Conservation (phyloP, 306 rosid genomes). For the Cucumis sativus region DNA sequence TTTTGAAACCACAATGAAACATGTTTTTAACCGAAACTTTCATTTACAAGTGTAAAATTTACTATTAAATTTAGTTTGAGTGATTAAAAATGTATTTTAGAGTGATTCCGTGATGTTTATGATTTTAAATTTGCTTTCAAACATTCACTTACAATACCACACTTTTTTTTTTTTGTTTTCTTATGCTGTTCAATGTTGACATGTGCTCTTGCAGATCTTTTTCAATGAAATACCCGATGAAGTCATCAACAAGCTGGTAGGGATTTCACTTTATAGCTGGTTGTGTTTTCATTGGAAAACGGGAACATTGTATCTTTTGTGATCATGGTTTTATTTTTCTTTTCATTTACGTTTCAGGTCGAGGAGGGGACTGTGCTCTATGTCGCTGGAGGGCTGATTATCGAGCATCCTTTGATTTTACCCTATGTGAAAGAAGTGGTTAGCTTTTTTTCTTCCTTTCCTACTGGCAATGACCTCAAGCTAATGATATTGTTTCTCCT, state of each 20-base stretch:
- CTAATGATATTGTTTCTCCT: neutral
- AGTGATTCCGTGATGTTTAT: too few species aligned
- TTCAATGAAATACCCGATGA: slow-evolving; percentile 86
- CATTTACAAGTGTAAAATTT: too few species aligned
- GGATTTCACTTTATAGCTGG: slow-evolving; percentile 13
- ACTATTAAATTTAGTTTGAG: too few species aligned
- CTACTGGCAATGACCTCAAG: neutral
- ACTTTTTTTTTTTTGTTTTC: neutral
- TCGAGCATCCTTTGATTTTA: slow-evolving; percentile 73
- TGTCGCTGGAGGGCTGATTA: slow-evolving; percentile 89
- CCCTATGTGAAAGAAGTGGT: slow-evolving; percentile 89
- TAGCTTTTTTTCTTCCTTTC: slow-evolving; percentile 24
- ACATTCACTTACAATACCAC: neutral
- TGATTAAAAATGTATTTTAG: too few species aligned
- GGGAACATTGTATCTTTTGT: neutral
- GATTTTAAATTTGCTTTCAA: too few species aligned
- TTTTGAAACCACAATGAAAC: too few species aligned
- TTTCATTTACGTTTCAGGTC: slow-evolving; percentile 26
- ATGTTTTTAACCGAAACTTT: too few species aligned
- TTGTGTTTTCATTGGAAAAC: neutral
- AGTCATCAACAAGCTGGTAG: slow-evolving; percentile 73
- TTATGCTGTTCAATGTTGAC: slow-evolving; percentile 8
- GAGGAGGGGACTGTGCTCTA: slow-evolving; percentile 78
- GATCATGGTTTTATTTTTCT: neutral
- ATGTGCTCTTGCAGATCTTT: slow-evolving; percentile 46